Base-by-base conservation (phyloP, 225 moss, liverwort and hornwort species). In the Antitrichia curtipendula region DNA sequence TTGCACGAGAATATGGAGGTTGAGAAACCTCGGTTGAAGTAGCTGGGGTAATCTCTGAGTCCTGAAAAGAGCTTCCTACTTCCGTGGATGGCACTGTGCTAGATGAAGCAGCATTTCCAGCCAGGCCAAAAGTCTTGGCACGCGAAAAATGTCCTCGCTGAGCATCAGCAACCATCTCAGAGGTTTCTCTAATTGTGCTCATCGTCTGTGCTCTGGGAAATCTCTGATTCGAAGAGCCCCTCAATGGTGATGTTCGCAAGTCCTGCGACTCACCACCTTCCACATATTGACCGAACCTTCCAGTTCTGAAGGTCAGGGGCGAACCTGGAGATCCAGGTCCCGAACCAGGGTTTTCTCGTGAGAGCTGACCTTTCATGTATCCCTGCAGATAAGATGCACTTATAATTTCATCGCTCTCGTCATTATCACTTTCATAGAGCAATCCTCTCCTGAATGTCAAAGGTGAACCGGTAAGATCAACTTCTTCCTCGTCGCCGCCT, bases 351-450 rank as follows among this genome's bases (percentile, higher is more conserved):
- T 79, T 86, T 52, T 93, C 89, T 81, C 80, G 89, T 78, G 92
- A 92, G 64, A 91, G 91, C 76, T 93, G 93, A 63, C 90, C 90
- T 90, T 89, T 90, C 62, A 90, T 65, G 80, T 85, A 93, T 49
- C 91, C 88, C 75, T 90, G 90, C 49, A 90, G 78, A 80, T 91
- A 88, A 62, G 93, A 86, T 79, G 61, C 84, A 81, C 84, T 91
- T 59, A n/a, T 41, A 56, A 54, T 70, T 85, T 90, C 90, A 79
- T 90, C 89, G 57, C 68, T 72, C 65, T 84, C 88, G 84, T 83
- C 62, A 29, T 52, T 81, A 36, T 81, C 84, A 88, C 85, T 61
- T 76, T 87, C 87, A 80, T 68, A 70, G 78, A 83, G 82, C 56
- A 88, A 63, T 77, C 89, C 90, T 84, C 87, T 90, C 78, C 36